These are phyloP conservation scores for Candida sp. DNA, from an alignment of 1,139 yeast genomes.

Conservation along the genomic window DNA sequence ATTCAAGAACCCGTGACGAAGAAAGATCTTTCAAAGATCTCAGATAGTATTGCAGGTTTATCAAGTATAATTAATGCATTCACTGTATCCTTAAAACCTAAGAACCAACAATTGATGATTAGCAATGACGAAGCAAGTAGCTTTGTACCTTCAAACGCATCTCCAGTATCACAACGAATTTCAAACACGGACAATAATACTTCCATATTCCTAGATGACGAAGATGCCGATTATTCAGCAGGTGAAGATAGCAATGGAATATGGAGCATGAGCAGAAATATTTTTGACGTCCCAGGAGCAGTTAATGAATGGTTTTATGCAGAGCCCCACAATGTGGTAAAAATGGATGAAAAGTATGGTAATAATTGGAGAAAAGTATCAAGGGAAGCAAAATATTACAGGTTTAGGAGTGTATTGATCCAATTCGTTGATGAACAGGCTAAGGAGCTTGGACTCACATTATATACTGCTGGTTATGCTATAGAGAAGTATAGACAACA, in stretches of 20 bases:
- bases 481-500: not conserved
- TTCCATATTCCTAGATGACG: not conserved
- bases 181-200: not conserved
- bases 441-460: not conserved
- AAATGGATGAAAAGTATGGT: conserved; percentile 1
- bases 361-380: not conserved
- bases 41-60: not conserved
- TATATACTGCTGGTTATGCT: not conserved
- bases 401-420: not conserved
- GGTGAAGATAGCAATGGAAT: not conserved
- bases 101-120: not conserved
- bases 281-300: not conserved
- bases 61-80: not conserved
- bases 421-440: conserved; percentile 1
- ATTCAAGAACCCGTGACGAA: not conserved
- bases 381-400: not conserved
- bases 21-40: not conserved
- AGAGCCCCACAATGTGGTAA: not conserved
- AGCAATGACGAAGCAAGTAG: not conserved
- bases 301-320: not conserved
- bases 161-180: not conserved
- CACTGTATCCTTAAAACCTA: not conserved
- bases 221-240: not conserved
- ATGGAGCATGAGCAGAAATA: not conserved
- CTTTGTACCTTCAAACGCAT: not conserved